Base-by-base conservation (phyloP, 2,329 filamentous ascomycete species). In the Phyllosticta ampelicida region DNA sequence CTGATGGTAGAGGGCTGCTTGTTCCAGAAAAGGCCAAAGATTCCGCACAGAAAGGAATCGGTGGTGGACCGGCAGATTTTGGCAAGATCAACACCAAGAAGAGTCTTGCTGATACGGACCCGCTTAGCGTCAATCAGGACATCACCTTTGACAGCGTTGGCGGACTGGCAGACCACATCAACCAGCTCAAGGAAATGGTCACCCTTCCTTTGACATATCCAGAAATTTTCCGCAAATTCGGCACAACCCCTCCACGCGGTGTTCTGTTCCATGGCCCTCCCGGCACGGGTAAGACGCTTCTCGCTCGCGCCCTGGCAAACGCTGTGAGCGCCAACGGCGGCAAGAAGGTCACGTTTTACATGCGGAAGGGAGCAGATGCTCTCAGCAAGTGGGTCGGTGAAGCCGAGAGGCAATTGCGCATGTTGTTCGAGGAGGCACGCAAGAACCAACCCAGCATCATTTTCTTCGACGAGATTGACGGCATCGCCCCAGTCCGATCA, bases 301-400 rank as follows among this genome's bases (percentile, higher is more conserved):
- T 99, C 61, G 94, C 95, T 55, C 84, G 94, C 66, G 94, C 94
- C 49, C 78, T 99, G 52, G 91, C 95, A 54, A 95, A 94, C 58
- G 95, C 89, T 61, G 87, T 96, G 60, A 91, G 90, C 62, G 84
- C 87, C 11, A 87, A 92, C 54, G 92, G 92, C 20, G 36, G 36
- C 36, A 86, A 87, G 64, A 97, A 97, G 71, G 94, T 99, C 62
- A 97, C 91, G 0, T 99, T 99, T 66, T 99, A 97, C 74, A 99
- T 99, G 94, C 87, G 94, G 61, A 99, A 99, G 74, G 95, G 94
- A 69, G 95, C 94, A 21, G 94, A 99, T 79, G 91, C 91, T 16
- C 77, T 99, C 62, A 96, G 91, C 73, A 99, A 99, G 74, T 99
- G 94, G 94, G 94, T 99, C 55, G 94, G 94, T 69, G 94, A 99